phyloP scores from a whole-genome alignment of 2,329 filamentous ascomycete genomes.

The Fusarium sp. region DNA sequence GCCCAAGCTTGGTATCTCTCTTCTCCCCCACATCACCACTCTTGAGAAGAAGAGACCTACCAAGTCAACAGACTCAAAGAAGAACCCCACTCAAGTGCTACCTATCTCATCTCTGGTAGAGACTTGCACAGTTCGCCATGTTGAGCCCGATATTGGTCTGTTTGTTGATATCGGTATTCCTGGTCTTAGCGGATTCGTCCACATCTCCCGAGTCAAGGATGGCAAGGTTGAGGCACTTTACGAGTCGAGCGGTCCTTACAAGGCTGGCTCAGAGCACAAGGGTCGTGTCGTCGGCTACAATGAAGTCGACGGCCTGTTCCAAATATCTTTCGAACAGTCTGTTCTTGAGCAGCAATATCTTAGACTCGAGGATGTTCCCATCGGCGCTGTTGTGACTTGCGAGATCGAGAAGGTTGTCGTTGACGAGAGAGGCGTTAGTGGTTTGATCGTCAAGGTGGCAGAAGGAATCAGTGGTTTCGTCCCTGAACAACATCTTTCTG shows the following conservation, averaged over 20 bases:
- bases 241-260: conserved; percentile 79
- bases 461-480: conserved; percentile 92
- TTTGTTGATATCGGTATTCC: conserved; percentile 75
- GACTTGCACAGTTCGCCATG: conserved; percentile 80
- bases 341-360: conserved; percentile 90
- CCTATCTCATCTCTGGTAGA: conserved; percentile 81
- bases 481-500: conserved; percentile 86
- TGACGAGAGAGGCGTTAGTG: conserved; percentile 79
- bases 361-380: conserved; percentile 86
- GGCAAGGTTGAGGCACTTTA: conserved; percentile 87
- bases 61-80: conserved; percentile 52
- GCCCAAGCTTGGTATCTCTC: conserved; percentile 86
- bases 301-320: conserved; percentile 83
- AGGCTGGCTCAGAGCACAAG: conserved; percentile 80
- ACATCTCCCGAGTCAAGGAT: conserved; percentile 93
- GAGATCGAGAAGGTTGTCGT: conserved; percentile 87
- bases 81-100: conserved; percentile 67
- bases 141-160: conserved; percentile 82
- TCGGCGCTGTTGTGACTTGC: conserved; percentile 84
- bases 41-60: conserved; percentile 61
- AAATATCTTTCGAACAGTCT: conserved; percentile 84
- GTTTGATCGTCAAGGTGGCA: conserved; percentile 83
- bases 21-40: conserved; percentile 84
- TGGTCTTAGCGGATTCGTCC: conserved; percentile 86
- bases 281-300: conserved; percentile 90